Evolutionary conservation across 805 yeast genomes (phyloP).

Genomic region (Lachancea lanzarotensis): DNA sequence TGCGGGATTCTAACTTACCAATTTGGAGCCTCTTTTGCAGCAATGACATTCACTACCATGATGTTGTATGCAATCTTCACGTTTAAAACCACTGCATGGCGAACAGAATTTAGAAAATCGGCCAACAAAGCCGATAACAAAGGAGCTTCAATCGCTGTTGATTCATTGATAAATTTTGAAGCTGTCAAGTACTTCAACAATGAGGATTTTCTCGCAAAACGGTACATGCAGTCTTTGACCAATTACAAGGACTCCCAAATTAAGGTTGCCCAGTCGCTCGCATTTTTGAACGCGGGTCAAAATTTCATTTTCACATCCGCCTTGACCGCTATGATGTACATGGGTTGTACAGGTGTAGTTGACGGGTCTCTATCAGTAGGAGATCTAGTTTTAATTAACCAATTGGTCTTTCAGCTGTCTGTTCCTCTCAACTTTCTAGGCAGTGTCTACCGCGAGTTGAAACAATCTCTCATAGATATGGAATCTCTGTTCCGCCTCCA

Average conservation of each 20-base stretch:
- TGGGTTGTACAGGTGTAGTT: conserved; percentile 94
- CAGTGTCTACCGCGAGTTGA: conserved; percentile 88
- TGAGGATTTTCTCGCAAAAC: conserved; percentile 69
- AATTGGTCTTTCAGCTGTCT: conserved; percentile 89
- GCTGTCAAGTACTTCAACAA: conserved; percentile 93
- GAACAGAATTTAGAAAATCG: conserved; percentile 82
- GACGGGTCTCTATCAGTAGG: conserved; percentile 82
- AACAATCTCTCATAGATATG: conserved; percentile 92
- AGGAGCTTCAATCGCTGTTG: conserved; percentile 93
- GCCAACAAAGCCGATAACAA: conserved; percentile 91
- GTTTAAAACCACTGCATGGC: conserved; percentile 90
- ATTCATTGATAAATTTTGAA: conserved; percentile 89
- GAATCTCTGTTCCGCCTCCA: conserved; percentile 87
- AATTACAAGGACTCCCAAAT: conserved; percentile 64
- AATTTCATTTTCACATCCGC: conserved; percentile 80
- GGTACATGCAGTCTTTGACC: conserved; percentile 68
- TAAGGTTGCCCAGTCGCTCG: conserved; percentile 78
- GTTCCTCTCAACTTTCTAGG: conserved; percentile 94
- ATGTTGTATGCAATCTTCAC: conserved; percentile 82
- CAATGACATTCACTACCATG: conserved; percentile 84
- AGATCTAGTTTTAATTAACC: conserved; percentile 89
- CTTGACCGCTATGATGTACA: conserved; percentile 92
- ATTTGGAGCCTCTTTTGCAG: conserved; percentile 84
- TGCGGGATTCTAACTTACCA: conserved; percentile 91
- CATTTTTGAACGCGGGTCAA: conserved; percentile 74